Base-by-base conservation (phyloP, 495 filamentous ascomycete species). In the Cercophora sp. region DNA sequence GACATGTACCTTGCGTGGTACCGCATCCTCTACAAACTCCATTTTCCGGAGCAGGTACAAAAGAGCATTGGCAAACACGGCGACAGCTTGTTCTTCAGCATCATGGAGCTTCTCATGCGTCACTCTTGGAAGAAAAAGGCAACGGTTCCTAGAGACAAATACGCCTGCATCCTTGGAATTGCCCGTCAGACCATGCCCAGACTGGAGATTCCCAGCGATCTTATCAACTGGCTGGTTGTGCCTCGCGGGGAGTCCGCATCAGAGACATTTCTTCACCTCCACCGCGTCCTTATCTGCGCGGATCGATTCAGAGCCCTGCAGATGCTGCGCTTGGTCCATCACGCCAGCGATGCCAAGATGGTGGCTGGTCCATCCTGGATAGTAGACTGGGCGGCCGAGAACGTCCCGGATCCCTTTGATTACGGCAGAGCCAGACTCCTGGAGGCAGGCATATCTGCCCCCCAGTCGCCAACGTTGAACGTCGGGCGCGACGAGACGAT, bases 1-100 rank as follows among this genome's bases (percentile, higher is more conserved):
- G 35, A 39, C 35, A 39, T 39, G 35, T 39, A 39, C 35, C 35
- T 39, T 8, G 35, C 35, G 8, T 39, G 35, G 35, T 39, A 39
- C 15, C 35, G 35, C 35, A 16, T 39, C 35, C 35, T 39, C 35
- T 39, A 39, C 35, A 39, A 39, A 16, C 35, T 39, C 35, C 35
- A 39, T 39, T 39, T 39, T 16, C 35, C 35, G 35, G 35, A 39
- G 35, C 35, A 39, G 15, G 35, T 39, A 8, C 35, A 39, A 39
- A 39, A 39, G 35, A 39, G 35, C 35, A 8, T 39, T 39, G 35
- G 35, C 35, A 15, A 16, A 16, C 35, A 39, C 15, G 35, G 35
- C 35, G 16, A 39, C 35, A 16, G 15, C 35, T 39, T 39, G 15
- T 39, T 39, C 35, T 39, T 39, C 35, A 39, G 8, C 35, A 16